phyloP scores from a whole-genome alignment of 2,329 filamentous ascomycete species.

The Hirsutella minnesotensis region DNA sequence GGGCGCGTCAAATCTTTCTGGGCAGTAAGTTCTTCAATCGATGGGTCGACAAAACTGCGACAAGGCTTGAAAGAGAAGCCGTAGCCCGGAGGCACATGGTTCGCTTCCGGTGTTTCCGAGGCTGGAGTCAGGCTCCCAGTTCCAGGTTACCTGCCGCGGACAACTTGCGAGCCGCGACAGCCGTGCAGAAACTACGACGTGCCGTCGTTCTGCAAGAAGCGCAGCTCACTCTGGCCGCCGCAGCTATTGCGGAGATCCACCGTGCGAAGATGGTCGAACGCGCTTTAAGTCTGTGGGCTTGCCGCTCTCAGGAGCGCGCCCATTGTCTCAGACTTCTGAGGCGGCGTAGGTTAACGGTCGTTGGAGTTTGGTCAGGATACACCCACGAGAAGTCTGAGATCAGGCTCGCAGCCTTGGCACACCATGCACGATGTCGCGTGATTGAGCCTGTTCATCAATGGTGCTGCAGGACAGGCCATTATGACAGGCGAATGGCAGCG shows the following conservation, averaged over 20 bases:
- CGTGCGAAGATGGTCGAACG: conserved; percentile 8
- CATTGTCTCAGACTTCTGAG: conserved; percentile 10
- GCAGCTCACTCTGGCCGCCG: conserved; percentile 13
- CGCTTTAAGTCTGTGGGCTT: conserved; percentile 16
- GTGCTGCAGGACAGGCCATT: not conserved
- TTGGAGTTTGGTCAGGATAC: not conserved
- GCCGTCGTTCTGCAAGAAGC: conserved; percentile 14
- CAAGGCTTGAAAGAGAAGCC: conserved; percentile 54
- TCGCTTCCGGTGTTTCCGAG: conserved; percentile 33
- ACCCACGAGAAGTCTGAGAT: not conserved
- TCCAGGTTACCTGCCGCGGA: conserved; percentile 16
- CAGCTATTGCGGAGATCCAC: conserved; percentile 10
- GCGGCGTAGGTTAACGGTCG: conserved; percentile 5
- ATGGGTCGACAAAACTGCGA: conserved; percentile 55
- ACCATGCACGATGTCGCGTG: not conserved
- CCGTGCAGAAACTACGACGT: conserved; percentile 22
- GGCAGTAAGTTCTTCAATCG: conserved; percentile 25
- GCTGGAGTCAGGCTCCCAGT: conserved; percentile 22
- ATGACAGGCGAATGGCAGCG: conserved; percentile 1
- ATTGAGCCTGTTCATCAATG: not conserved
- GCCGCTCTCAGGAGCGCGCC: conserved; percentile 10
- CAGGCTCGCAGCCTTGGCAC: not conserved
- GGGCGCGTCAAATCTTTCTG: conserved; percentile 54
- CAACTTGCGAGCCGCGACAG: conserved; percentile 16
- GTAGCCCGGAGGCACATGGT: conserved; percentile 61